Evolutionary conservation across 129 eudicot species (phyloP).

Genomic region (Solidago caesia): DNA sequence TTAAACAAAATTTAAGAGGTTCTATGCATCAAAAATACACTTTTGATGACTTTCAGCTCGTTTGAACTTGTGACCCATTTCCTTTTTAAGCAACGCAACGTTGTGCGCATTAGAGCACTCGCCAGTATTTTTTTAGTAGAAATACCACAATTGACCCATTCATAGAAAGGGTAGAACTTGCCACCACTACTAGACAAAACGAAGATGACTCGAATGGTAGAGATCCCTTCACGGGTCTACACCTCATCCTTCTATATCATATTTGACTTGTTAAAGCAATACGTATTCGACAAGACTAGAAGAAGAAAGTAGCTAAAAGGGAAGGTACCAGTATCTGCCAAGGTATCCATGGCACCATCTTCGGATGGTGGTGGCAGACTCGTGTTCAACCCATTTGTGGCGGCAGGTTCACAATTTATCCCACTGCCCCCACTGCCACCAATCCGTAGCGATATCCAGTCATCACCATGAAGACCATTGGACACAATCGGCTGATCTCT

Average conservation of each 20-base stretch:
- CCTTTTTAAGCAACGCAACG: not conserved
- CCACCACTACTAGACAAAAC: not conserved
- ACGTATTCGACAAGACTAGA: not conserved
- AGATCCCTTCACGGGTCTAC: not conserved
- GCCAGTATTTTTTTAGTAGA: too few relatives aligned
- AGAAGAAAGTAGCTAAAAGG: not conserved
- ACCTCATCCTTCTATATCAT: not conserved
- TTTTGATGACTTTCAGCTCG: not conserved
- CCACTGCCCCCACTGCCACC: constrained; percentile 59
- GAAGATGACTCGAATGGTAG: not conserved
- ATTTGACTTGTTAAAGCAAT: constrained; percentile 4
- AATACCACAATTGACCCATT: not conserved
- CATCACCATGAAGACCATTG: constrained; percentile 63
- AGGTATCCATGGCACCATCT: constrained; percentile 46
- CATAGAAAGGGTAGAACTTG: not conserved
- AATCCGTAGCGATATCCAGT: constrained; percentile 89
- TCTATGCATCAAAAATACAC: not conserved
- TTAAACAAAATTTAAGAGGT: not conserved
- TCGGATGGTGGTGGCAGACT: constrained; percentile 42
- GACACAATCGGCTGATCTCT: constrained; percentile 53
- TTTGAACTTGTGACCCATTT: not conserved
- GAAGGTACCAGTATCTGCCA: constrained; percentile 59
- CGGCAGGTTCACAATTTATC: constrained; percentile 42
- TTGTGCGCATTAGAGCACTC: too few relatives aligned
- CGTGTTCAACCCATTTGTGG: constrained; percentile 42